Percentiles rank a stretch among this genome's conserved stretches.
Evolutionary conservation across 176 grass and related monocot species (phyloP).

Genomic region (Oryza coarctata): DNA sequence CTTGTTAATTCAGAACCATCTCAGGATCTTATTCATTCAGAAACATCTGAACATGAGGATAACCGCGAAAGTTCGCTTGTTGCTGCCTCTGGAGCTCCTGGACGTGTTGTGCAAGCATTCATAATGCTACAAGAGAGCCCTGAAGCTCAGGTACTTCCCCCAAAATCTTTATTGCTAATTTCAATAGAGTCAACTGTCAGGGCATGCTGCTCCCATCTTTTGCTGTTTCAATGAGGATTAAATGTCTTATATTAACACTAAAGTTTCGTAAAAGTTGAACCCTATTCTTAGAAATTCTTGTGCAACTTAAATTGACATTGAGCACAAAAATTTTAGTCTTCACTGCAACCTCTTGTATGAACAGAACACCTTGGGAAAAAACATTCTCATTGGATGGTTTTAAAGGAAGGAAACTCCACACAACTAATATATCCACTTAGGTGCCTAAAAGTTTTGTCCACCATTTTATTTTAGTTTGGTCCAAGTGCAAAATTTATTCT

Average conservation of each 20-base stretch:
- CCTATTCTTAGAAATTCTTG: not conserved
- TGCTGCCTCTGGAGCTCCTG: slow-evolving; percentile 23
- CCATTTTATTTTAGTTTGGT: not conserved
- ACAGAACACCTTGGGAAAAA: too few species aligned
- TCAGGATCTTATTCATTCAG: not conserved
- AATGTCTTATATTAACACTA: not conserved
- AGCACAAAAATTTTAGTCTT: not conserved
- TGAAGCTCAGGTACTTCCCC: slow-evolving; percentile 46
- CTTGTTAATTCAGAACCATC: not conserved
- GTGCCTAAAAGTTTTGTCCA: not conserved
- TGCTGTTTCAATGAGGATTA: not conserved
- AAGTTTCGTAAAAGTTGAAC: not conserved
- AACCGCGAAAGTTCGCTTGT: slow-evolving; percentile 15
- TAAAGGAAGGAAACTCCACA: not conserved
- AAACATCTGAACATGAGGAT: slow-evolving; percentile 6
- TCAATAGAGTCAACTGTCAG: not conserved
- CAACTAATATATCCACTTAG: not conserved
- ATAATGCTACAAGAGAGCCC: slow-evolving; percentile 39
- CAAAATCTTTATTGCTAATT: slow-evolving; percentile 7
- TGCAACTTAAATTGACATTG: not conserved
- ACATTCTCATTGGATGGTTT: not conserved
- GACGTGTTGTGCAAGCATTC: slow-evolving; percentile 48
- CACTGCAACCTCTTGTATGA: not conserved
- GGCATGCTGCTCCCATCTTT: not conserved
- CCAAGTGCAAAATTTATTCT: not conserved